Base-by-base conservation (phyloP, 495 filamentous ascomycete species). In the Clohesyomyces aquaticus region DNA sequence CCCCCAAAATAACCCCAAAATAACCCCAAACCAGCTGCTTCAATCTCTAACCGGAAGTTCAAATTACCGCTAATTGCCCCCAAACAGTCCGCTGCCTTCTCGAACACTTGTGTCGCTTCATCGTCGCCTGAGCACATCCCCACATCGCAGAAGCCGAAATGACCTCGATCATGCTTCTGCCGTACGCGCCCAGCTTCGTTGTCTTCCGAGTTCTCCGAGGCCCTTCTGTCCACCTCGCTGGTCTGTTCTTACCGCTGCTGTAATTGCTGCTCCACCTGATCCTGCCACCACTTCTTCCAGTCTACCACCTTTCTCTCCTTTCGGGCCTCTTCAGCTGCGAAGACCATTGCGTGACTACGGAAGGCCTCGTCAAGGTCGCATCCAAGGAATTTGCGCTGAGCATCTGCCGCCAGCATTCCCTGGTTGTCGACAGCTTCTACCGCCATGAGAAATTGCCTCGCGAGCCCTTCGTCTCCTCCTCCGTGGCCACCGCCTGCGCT, bases 281-380 rank as follows among this genome's bases (percentile, higher is more conserved):
- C 65, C 4, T 42, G 18, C 90, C 91, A 96, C 93, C 93, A 97
- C 27, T 82, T 75, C 55, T 74, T 73, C 90, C 91, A 97, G 60
- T 85, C 81, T 0, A 98, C 76, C 27, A 93, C 86, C 70, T 80
- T 86, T 69, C 82, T 82, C 48, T 82, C 80, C 28, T 73, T 76
- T 57, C 95, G 80, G 16, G 93, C 91, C 69, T 96, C 88, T 76
- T 98, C 95, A 0, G 93, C 93, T 38, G 91, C 92, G 78, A 96
- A 98, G 1, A 97, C 94, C 76, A 94, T 85, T 0, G 89, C 93
- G 78, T 98, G 95, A 67, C 91, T 96, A 32, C 88, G 81, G 16
- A 98, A 83, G 6, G 85, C 83, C 68, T 98, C 95, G 58, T 95
- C 91, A 1, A 94, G 72, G 0, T 85, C 88, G 75, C 91, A 94